phyloP scores from a whole-genome alignment of 768 basidiomycete genomes.

The Termitomyces sp. region DNA sequence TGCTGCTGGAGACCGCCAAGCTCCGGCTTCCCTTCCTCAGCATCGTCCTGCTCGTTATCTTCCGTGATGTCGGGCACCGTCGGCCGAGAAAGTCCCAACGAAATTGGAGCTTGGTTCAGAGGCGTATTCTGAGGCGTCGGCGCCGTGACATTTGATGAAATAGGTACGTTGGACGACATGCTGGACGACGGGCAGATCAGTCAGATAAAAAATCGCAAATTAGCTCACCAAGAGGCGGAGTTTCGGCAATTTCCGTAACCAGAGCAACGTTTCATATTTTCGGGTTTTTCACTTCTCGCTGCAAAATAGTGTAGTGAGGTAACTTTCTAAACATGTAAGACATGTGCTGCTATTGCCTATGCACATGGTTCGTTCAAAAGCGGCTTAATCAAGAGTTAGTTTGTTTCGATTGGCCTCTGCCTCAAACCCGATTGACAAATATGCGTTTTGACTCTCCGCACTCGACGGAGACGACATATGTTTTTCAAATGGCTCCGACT shows the following conservation, averaged over 20 bases:
- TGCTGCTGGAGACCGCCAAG: slow-evolving; percentile 48
- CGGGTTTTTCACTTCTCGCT: too few relatives aligned
- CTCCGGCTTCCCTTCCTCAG: slow-evolving; percentile 36
- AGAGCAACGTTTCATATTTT: neutral
- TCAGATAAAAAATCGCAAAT: slow-evolving; percentile 16
- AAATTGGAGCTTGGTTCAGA: slow-evolving; percentile 74
- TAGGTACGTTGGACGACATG: slow-evolving; percentile 71
- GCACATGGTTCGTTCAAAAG: neutral
- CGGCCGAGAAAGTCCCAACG: slow-evolving; percentile 74
- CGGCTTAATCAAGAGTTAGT: neutral
- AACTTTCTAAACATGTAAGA: neutral
- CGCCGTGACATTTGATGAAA: slow-evolving; percentile 64
- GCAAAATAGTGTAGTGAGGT: too few relatives aligned
- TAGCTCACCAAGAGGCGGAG: slow-evolving; percentile 11
- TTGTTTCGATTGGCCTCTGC: too few relatives aligned
- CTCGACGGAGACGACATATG: too few relatives aligned
- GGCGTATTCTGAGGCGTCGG: slow-evolving; percentile 96
- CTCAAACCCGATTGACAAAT: too few relatives aligned
- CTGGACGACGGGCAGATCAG: slow-evolving; percentile 7
- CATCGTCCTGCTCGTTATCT: slow-evolving; percentile 65
- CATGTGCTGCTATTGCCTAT: neutral
- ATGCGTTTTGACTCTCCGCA: too few relatives aligned
- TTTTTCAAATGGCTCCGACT: neutral
- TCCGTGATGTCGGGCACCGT: slow-evolving; percentile 86
- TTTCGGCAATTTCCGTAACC: slow-evolving; percentile 13